Evolutionary conservation across 2,329 filamentous ascomycete genomes (phyloP), one percentile per base, ranked within the genome.

Genomic region (Fusarium lateritium): DNA sequence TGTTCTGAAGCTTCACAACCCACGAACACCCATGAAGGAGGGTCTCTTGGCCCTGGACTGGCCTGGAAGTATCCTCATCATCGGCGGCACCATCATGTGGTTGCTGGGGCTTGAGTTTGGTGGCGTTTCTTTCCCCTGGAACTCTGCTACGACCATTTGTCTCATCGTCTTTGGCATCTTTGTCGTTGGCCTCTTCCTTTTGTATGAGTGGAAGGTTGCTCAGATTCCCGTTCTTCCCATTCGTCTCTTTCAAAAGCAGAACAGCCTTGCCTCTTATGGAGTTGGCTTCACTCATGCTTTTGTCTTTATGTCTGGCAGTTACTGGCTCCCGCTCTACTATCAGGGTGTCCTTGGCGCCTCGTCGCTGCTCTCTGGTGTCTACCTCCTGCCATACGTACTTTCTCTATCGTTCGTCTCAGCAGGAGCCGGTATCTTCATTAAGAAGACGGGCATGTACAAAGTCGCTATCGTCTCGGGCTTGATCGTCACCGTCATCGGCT

Each of bases 31-130:
- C 0, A 76, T 92, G 13, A 79, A 83, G 52, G 78, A 89, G 51
- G 91, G 91, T 1, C 80, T 93, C 7, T 84, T 86, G 33, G 90
- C 90, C 19, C 83, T 89, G 45, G 87, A 89, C 77, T 89, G 87
- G 87, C 65, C 82, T 0, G 86, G 86, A 36, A 86, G 82, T 58
- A 15, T 85, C 6, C 79, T 86, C 31, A 88, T 97, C 76, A 86
- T 94, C 24, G 92, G 91, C 42, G 93, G 91, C 21, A 94, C 92
- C 0, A 83, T 97, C 21, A 95, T 97, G 92, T 84, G 97, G 69
- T 87, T 97, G 6, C 88, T 97, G 42, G 94, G 94, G 1, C 87
- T 97, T 13, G 91, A 97, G 75, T 93, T 95, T 65, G 94, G 94
- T 56, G 94, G 93, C 49, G 87, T 94, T 52, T 84, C 85, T 22